Conservation (phyloP, 129 eudicot species). For the Pittosporum tobira region DNA sequence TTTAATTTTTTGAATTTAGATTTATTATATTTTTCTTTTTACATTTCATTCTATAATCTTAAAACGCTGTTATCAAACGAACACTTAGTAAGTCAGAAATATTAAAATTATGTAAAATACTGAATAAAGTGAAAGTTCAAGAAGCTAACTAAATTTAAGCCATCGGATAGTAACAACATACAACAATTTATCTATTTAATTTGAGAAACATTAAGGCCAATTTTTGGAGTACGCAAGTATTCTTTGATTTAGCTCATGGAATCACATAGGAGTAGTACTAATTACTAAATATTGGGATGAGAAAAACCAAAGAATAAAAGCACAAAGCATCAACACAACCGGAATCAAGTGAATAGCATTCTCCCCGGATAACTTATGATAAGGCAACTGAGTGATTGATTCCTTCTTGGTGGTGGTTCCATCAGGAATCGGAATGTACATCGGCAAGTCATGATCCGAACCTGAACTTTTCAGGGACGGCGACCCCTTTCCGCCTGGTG, state of each 20-base stretch:
- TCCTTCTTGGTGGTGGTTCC: slow-evolving; percentile 12
- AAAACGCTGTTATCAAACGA: no score
- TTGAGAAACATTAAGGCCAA: background rate
- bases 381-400: background rate
- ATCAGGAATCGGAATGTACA: slow-evolving; percentile 6
- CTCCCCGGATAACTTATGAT: slow-evolving; percentile 4
- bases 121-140: no score
- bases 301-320: slow-evolving; percentile 12
- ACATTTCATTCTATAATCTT: no score
- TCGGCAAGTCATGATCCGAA: slow-evolving; percentile 7
- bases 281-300: slow-evolving; percentile 6
- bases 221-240: background rate
- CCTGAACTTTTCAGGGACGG: background rate
- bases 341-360: slow-evolving; percentile 14
- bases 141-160: no score
- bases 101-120: no score
- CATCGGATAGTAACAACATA: no score
- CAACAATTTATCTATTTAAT: no score
- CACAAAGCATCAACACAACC: slow-evolving; percentile 7
- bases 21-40: no score
- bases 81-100: no score
- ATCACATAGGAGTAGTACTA: background rate
- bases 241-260: background rate
- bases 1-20: no score
- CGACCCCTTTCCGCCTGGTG: slow-evolving; percentile 12